phyloP scores from a whole-genome alignment of 2,329 filamentous ascomycete genomes.

The Aspergillus jensenii region DNA sequence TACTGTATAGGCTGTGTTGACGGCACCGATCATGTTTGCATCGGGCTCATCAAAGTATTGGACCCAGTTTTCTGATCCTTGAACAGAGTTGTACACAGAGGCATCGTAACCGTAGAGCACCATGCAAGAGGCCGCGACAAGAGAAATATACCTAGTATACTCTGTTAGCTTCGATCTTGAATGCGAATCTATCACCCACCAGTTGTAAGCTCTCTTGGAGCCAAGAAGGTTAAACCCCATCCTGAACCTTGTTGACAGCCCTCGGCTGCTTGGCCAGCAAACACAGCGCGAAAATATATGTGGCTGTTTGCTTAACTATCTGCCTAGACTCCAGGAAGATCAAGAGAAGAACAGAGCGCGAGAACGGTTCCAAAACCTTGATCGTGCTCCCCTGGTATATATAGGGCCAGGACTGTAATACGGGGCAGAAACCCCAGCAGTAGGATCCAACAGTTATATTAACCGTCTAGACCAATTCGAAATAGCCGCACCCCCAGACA shows the following conservation, averaged over 20 bases:
- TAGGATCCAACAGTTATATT: conserved; percentile 16
- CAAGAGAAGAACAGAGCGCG: conserved; percentile 2
- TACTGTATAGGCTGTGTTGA: conserved; percentile 71
- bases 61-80: conserved; percentile 67
- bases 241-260: conserved; percentile 11
- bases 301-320: background rate
- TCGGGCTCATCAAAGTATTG: conserved; percentile 57
- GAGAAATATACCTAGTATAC: conserved; percentile 59
- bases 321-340: conserved; percentile 6
- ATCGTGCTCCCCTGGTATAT: background rate
- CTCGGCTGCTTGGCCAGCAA: conserved; percentile 3
- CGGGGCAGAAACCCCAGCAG: conserved; percentile 10
- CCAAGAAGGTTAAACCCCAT: conserved; percentile 21
- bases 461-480: conserved; percentile 9
- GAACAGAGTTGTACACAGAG: conserved; percentile 71
- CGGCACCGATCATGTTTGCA: conserved; percentile 50
- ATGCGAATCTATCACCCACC: conserved; percentile 17
- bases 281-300: background rate
- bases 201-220: conserved; percentile 34
- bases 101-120: conserved; percentile 74
- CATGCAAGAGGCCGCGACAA: conserved; percentile 72
- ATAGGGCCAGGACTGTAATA: background rate
- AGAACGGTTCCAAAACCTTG: background rate
- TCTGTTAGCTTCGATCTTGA: background rate
- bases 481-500: conserved; percentile 4